Percentiles rank a stretch among this genome's conserved stretches.
Conservation (phyloP, 768 basidiomycete genomes). For the Termitomyces sp. region DNA sequence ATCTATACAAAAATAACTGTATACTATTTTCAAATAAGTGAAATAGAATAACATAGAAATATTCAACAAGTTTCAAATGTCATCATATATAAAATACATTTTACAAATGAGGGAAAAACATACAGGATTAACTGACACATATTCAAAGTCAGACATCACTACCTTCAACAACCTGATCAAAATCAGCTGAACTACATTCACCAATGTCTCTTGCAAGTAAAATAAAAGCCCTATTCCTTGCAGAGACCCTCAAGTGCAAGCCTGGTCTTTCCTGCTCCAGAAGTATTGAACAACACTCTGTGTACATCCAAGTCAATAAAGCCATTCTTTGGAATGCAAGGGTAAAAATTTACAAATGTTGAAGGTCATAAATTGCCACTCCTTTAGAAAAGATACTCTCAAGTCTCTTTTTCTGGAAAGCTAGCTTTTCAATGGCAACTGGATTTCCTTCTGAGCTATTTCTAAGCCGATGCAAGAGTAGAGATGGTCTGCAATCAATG, state of each 20-base stretch:
- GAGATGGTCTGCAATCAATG: not conserved
- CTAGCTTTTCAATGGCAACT: not conserved
- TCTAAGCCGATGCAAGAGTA: not conserved
- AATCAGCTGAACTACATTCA: conserved; percentile 1
- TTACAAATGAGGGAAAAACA: too few species aligned
- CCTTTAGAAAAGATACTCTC: not conserved
- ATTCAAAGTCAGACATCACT: too few species aligned
- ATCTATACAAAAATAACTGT: too few species aligned
- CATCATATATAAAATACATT: too few species aligned
- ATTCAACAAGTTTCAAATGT: too few species aligned
- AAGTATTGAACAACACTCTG: not conserved
- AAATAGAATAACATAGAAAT: too few species aligned
- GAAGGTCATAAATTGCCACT: not conserved
- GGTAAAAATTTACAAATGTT: not conserved
- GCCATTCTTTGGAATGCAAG: not conserved
- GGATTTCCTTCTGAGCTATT: not conserved
- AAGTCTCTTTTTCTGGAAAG: not conserved
- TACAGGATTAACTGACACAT: too few species aligned
- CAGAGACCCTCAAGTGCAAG: conserved; percentile 1
- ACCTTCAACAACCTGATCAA: not conserved
- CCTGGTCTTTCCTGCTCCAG: not conserved
- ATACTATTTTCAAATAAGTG: too few species aligned
- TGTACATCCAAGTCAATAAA: not conserved
- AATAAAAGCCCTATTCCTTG: not conserved
- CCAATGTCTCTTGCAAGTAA: not conserved